phyloP scores from a whole-genome alignment of 441 rosid species.

The Francoa sonchifolia region DNA sequence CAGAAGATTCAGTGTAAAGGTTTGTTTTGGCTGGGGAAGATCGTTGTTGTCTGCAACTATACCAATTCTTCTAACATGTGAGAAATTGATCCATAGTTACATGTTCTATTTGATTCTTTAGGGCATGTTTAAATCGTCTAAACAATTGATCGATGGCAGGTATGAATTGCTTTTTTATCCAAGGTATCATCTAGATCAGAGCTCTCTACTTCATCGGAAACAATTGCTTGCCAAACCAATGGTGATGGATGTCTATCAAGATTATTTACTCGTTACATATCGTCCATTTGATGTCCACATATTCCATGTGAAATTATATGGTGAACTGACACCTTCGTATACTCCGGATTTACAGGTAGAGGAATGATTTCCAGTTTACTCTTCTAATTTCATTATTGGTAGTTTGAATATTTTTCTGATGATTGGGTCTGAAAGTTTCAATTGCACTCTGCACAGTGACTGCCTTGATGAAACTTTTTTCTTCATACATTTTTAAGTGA shows the following conservation, averaged over 20 bases:
- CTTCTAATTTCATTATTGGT: slow-evolving; percentile 6
- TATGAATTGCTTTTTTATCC: slow-evolving; percentile 94
- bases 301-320: slow-evolving; percentile 60
- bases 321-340: slow-evolving; percentile 71
- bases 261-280: slow-evolving; percentile 76
- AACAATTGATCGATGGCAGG: slow-evolving; percentile 26
- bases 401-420: slow-evolving; percentile 2
- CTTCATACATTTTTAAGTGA: slow-evolving; percentile 81
- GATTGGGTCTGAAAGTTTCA: slow-evolving; percentile 13
- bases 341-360: slow-evolving; percentile 82
- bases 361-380: slow-evolving; percentile 8
- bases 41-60: slow-evolving; percentile 89
- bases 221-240: slow-evolving; percentile 77
- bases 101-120: slow-evolving; percentile 12
- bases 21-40: slow-evolving; percentile 88
- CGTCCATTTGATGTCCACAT: slow-evolving; percentile 85
- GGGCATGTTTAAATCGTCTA: slow-evolving; percentile 7
- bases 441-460: slow-evolving; percentile 14
- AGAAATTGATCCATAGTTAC: slow-evolving; percentile 24
- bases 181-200: slow-evolving; percentile 92
- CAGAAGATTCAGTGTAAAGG: slow-evolving; percentile 93
- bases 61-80: slow-evolving; percentile 62
- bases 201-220: slow-evolving; percentile 80
- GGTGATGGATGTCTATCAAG: slow-evolving; percentile 95
- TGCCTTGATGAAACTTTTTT: slow-evolving; percentile 24